Conservation (phyloP, 352 stramenopile species). For the Globisporangium barbulae region DNA sequence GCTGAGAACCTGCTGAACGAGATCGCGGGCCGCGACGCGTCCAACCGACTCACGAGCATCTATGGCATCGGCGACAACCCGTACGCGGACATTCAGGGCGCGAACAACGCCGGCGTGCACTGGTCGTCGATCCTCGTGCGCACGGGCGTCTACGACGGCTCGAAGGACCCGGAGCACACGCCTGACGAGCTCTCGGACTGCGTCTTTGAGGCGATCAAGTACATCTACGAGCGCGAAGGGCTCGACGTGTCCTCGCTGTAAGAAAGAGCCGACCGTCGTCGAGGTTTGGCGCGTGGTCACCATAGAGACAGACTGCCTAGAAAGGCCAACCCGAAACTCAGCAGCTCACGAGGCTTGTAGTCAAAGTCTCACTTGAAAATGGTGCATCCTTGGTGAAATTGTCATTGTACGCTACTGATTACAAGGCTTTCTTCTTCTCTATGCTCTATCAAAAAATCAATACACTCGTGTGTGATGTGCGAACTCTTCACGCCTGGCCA, state of each 20-base stretch:
- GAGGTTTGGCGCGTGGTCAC: not conserved
- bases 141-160: conserved; percentile 82
- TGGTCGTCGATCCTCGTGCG: conserved; percentile 87
- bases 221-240: conserved; percentile 66
- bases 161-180: conserved; percentile 53
- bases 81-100: conserved; percentile 80
- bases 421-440: conserved; percentile 4
- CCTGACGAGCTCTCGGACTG: conserved; percentile 59
- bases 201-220: conserved; percentile 73
- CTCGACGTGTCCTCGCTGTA: conserved; percentile 40
- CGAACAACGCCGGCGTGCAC: conserved; percentile 75
- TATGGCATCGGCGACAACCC: conserved; percentile 91
- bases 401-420: conserved; percentile 1
- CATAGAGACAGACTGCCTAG: not conserved
- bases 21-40: conserved; percentile 35
- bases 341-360: not conserved
- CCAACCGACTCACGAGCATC: conserved; percentile 50
- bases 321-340: not conserved
- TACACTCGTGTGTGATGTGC: not conserved
- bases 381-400: not conserved
- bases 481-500: not conserved
- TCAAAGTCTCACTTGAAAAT: not conserved
- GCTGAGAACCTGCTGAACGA: conserved; percentile 65
- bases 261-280: conserved; percentile 4
- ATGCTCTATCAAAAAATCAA: conserved; percentile 6